phyloP scores from a whole-genome alignment of 2,329 filamentous ascomycete genomes.

The Magnaporthiopsis incrustans region DNA sequence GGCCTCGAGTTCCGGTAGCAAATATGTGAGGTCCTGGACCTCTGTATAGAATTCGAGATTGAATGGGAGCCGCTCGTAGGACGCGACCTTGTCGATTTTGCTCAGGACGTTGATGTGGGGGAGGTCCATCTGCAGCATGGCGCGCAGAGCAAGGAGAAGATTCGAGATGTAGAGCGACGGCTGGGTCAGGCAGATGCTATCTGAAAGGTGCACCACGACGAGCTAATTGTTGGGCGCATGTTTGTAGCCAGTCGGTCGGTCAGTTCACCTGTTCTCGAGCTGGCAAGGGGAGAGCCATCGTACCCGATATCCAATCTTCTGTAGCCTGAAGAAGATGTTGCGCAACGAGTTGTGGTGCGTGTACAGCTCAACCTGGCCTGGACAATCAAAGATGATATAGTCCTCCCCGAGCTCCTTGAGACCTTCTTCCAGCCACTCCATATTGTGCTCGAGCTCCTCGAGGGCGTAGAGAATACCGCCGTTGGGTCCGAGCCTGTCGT shows the following conservation, averaged over 20 bases:
- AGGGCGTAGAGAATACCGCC: conserved; percentile 88
- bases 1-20: conserved; percentile 70
- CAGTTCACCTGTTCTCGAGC: neutral
- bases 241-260: neutral
- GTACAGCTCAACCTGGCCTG: conserved; percentile 93
- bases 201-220: conserved; percentile 86
- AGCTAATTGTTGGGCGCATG: conserved; percentile 47
- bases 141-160: conserved; percentile 82
- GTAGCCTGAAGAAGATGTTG: conserved; percentile 83
- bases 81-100: conserved; percentile 89
- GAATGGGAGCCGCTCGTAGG: conserved; percentile 82
- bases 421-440: conserved; percentile 82
- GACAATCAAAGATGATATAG: conserved; percentile 92
- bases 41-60: conserved; percentile 97
- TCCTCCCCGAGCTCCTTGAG: conserved; percentile 77
- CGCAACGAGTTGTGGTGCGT: conserved; percentile 89
- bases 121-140: conserved; percentile 97
- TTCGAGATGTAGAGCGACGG: conserved; percentile 94
- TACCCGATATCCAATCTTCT: conserved; percentile 89
- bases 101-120: conserved; percentile 93
- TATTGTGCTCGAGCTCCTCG: conserved; percentile 89
- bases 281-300: conserved; percentile 23
- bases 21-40: conserved; percentile 82
- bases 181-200: conserved; percentile 87
- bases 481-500: conserved; percentile 85